phyloP scores from a whole-genome alignment of 1,139 yeast species.

The Candida sp. region DNA sequence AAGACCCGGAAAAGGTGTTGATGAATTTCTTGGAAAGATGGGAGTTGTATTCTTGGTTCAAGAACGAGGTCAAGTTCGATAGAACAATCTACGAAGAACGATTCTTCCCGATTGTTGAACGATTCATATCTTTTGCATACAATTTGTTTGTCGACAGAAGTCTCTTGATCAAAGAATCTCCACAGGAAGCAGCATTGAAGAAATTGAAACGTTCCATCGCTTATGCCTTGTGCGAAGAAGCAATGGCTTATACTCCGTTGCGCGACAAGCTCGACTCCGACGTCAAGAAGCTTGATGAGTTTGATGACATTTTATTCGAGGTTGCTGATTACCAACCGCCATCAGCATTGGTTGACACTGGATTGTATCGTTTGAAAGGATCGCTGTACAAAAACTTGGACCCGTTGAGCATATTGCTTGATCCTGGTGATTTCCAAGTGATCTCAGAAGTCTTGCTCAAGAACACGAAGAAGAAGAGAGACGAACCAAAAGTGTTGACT shows the following conservation, averaged over 20 bases:
- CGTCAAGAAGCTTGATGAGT: conserved; percentile 34
- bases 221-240: conserved; percentile 55
- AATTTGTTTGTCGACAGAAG: conserved; percentile 59
- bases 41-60: conserved; percentile 61
- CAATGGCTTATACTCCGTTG: conserved; percentile 57
- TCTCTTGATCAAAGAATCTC: conserved; percentile 35
- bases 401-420: conserved; percentile 41
- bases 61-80: conserved; percentile 34
- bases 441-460: conserved; percentile 35
- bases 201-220: conserved; percentile 41
- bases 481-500: conserved; percentile 40
- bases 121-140: conserved; percentile 59
- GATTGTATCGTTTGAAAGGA: conserved; percentile 50
- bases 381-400: conserved; percentile 37
- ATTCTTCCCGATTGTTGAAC: conserved; percentile 53
- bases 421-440: conserved; percentile 37
- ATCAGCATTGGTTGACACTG: conserved; percentile 41
- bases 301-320: conserved; percentile 40
- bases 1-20: conserved; percentile 45
- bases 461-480: conserved; percentile 29
- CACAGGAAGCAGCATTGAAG: conserved; percentile 24
- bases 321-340: conserved; percentile 49
- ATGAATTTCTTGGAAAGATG: conserved; percentile 60
- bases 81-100: conserved; percentile 64
- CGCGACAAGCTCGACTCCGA: conserved; percentile 40